A percentile compares a stretch with the other conserved stretches of the same genome.
Evolutionary conservation across 805 yeast species (phyloP).

Genomic region (Lachancea thermotolerans): DNA sequence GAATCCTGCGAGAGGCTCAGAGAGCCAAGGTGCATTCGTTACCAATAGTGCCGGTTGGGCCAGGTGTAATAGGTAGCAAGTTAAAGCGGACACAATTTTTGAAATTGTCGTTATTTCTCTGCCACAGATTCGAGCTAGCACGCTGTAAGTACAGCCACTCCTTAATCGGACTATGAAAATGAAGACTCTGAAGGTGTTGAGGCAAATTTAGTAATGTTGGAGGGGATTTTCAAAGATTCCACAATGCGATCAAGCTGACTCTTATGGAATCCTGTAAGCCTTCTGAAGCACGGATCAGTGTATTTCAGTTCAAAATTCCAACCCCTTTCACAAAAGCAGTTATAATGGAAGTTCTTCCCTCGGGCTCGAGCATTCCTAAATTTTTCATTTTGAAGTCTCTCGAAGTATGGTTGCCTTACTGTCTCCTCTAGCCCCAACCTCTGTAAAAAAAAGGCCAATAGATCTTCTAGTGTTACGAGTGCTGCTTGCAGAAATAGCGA

Average conservation of each 20-base stretch:
- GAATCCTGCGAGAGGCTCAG: neutral
- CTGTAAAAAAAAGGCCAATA: neutral
- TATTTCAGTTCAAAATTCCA: neutral
- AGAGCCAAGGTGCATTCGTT: neutral
- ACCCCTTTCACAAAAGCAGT: neutral
- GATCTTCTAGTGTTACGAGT: neutral
- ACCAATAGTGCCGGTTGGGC: neutral
- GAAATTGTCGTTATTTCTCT: conserved; percentile 1
- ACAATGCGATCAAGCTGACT: neutral
- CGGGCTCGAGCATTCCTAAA: neutral
- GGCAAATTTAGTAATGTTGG: neutral
- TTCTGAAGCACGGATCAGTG: neutral
- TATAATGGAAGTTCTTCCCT: conserved; percentile 1
- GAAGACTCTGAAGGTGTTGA: neutral
- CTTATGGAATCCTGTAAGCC: conserved; percentile 1
- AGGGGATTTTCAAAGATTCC: neutral
- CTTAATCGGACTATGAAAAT: neutral
- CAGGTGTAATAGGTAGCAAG: neutral
- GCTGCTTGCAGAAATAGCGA: neutral
- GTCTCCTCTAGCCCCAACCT: neutral
- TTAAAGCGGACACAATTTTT: neutral
- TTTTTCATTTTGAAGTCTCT: neutral
- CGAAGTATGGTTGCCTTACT: neutral
- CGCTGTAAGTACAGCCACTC: conserved; percentile 1
- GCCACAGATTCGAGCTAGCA: neutral